Conservation (phyloP, 2,329 filamentous ascomycete species). For the Penicillium sp. region DNA sequence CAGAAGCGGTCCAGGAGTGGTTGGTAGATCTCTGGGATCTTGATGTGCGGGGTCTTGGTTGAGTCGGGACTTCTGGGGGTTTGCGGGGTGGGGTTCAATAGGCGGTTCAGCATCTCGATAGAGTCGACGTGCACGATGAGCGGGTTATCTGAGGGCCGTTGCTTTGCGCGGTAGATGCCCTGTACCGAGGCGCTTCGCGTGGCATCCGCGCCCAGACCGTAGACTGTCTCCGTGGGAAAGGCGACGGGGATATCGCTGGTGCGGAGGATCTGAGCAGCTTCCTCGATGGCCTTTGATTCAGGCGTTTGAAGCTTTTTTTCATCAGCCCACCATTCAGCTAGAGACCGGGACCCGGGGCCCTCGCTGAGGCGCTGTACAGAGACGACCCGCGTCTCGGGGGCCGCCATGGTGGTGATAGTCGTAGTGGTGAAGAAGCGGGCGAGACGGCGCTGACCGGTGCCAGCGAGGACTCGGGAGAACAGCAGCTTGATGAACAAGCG, state of each 20-base stretch:
- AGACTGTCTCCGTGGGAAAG: conserved; percentile 97
- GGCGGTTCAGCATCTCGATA: conserved; percentile 71
- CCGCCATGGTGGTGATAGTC: conserved; percentile 26
- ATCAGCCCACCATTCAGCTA: conserved; percentile 48
- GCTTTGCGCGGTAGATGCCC: conserved; percentile 93
- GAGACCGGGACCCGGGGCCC: conserved; percentile 39
- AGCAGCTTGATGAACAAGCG: conserved; percentile 37
- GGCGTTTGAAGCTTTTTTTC: conserved; percentile 45
- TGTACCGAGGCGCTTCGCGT: conserved; percentile 81
- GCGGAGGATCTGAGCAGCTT: conserved; percentile 71
- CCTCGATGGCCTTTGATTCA: conserved; percentile 61
- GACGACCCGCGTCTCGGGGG: conserved; percentile 43
- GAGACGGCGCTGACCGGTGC: conserved; percentile 40
- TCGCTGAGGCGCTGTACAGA: conserved; percentile 48
- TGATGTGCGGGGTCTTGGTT: conserved; percentile 38
- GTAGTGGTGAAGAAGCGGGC: conserved; percentile 31
- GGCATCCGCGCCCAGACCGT: conserved; percentile 94
- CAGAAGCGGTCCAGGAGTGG: conserved; percentile 83
- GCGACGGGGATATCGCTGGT: conserved; percentile 78
- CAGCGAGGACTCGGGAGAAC: conserved; percentile 37
- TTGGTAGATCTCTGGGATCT: conserved; percentile 76
- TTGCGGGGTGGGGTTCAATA: conserved; percentile 56
- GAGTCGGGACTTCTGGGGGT: conserved; percentile 33
- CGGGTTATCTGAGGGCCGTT: conserved; percentile 89
- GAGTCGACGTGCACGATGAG: conserved; percentile 92